A percentile compares a stretch with the other conserved stretches of the same genome.
phyloP scores from a whole-genome alignment of 352 stramenopile genomes.

The Halophytophthora polymorphica region DNA sequence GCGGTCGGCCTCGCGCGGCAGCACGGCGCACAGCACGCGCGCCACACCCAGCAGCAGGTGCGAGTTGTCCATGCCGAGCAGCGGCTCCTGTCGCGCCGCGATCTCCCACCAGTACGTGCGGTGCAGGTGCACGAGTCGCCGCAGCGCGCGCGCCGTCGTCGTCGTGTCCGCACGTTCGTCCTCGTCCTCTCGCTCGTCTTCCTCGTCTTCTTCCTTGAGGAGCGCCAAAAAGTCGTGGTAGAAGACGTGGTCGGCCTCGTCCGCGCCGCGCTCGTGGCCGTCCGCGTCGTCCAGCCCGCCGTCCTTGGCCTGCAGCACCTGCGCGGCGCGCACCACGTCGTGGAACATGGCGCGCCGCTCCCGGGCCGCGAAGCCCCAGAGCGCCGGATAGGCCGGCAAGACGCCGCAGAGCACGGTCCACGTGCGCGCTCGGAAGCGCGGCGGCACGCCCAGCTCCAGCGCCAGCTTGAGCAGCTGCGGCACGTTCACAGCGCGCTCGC shows the following conservation, averaged over 20 bases:
- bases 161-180: slow-evolving; percentile 1
- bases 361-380: slow-evolving; percentile 58
- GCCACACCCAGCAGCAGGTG: slow-evolving; percentile 34
- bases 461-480: slow-evolving; percentile 69
- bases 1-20: slow-evolving; percentile 38
- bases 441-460: slow-evolving; percentile 65
- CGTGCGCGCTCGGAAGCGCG: slow-evolving; percentile 42
- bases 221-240: slow-evolving; percentile 27
- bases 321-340: slow-evolving; percentile 49
- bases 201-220: slow-evolving; percentile 3
- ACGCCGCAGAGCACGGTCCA: slow-evolving; percentile 64
- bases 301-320: slow-evolving; percentile 41
- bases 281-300: slow-evolving; percentile 3
- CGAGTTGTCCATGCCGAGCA: slow-evolving; percentile 38
- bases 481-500: slow-evolving; percentile 52
- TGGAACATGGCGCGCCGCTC: slow-evolving; percentile 65
- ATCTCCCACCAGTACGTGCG: slow-evolving; percentile 44
- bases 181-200: no score
- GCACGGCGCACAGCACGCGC: slow-evolving; percentile 36
- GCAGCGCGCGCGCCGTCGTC: slow-evolving; percentile 1
- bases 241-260: not conserved
- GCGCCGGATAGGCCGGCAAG: slow-evolving; percentile 45
- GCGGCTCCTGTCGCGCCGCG: slow-evolving; percentile 13
- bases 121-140: slow-evolving; percentile 37
- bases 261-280: slow-evolving; percentile 5